A percentile compares a stretch with the other conserved stretches of the same genome.
These are phyloP conservation scores for Phytophthora europaea DNA, from an alignment of 352 stramenopile species.

Conservation along the genomic window DNA sequence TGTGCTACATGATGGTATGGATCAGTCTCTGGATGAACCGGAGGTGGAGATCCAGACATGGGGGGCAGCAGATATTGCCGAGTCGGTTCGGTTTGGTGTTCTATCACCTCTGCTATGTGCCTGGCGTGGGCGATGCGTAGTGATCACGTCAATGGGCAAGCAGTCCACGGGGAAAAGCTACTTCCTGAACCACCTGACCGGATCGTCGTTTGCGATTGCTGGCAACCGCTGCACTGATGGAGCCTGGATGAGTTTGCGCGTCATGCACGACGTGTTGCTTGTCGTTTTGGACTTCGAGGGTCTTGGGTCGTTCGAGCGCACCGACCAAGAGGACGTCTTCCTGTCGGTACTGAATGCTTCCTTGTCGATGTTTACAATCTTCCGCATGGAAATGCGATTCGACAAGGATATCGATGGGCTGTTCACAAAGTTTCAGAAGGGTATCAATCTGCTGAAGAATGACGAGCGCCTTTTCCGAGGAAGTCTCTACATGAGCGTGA, in stretches of 20 bases:
- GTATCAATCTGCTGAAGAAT: constrained; percentile 67
- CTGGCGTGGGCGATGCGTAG: constrained; percentile 54
- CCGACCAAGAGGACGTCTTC: constrained; percentile 82
- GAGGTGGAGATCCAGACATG: constrained; percentile 35
- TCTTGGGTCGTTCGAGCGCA: constrained; percentile 76
- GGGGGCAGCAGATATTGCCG: constrained; percentile 54
- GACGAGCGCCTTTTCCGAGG: constrained; percentile 71
- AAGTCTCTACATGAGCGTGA: constrained; percentile 75
- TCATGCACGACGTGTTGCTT: constrained; percentile 59
- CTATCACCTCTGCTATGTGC: constrained; percentile 51
- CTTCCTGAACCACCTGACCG: constrained; percentile 81
- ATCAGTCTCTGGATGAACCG: constrained; percentile 31
- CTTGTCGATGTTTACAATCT: constrained; percentile 78
- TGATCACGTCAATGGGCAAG: constrained; percentile 74
- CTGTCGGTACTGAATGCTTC: constrained; percentile 78
- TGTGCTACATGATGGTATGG: constrained; percentile 58
- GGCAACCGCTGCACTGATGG: constrained; percentile 72
- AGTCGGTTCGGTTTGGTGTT: constrained; percentile 56
- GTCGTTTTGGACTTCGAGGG: constrained; percentile 88
- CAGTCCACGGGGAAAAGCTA: constrained; percentile 87
- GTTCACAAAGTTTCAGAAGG: constrained; percentile 78
- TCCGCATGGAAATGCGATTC: constrained; percentile 82
- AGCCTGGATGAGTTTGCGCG: constrained; percentile 67
- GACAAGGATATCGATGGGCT: constrained; percentile 82
- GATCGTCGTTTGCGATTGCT: constrained; percentile 78